A percentile compares a stretch with the other conserved stretches of the same genome.
phyloP scores from a whole-genome alignment of 305 asterid genomes.

The Fraxinus paxiana region DNA sequence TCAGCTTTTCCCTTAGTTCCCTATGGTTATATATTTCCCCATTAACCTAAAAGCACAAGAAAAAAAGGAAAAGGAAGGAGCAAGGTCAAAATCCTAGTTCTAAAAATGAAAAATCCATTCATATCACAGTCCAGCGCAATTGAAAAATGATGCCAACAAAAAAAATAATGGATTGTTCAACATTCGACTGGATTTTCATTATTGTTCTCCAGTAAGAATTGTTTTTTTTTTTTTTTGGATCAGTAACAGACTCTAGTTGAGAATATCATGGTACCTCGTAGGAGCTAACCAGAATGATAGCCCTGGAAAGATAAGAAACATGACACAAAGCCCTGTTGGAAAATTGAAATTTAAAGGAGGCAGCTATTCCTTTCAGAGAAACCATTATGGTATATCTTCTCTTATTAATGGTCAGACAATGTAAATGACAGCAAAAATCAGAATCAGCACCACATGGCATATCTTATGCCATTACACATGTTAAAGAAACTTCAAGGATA shows the following conservation, averaged over 20 bases:
- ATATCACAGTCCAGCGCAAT: background rate
- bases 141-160: background rate
- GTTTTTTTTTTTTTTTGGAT: background rate
- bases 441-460: background rate
- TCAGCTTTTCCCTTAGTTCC: conserved; percentile 61
- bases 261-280: background rate
- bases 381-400: background rate
- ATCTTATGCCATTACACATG: background rate
- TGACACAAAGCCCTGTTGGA: background rate
- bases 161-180: background rate
- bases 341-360: background rate
- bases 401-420: background rate
- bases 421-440: conserved; percentile 8
- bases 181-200: conserved; percentile 4
- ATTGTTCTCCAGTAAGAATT: background rate
- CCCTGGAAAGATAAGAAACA: conserved; percentile 6
- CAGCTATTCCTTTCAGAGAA: background rate
- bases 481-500: background rate
- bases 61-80: conserved; percentile 6
- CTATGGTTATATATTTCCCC: conserved; percentile 98
- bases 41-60: conserved; percentile 57
- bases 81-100: conserved; percentile 2
- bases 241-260: background rate
- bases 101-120: background rate
- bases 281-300: background rate